A percentile compares a stretch with the other conserved stretches of the same genome.
These are phyloP conservation scores for Metarhizium robertsii DNA, from an alignment of 2,329 filamentous ascomycete species.

Conservation along the genomic window DNA sequence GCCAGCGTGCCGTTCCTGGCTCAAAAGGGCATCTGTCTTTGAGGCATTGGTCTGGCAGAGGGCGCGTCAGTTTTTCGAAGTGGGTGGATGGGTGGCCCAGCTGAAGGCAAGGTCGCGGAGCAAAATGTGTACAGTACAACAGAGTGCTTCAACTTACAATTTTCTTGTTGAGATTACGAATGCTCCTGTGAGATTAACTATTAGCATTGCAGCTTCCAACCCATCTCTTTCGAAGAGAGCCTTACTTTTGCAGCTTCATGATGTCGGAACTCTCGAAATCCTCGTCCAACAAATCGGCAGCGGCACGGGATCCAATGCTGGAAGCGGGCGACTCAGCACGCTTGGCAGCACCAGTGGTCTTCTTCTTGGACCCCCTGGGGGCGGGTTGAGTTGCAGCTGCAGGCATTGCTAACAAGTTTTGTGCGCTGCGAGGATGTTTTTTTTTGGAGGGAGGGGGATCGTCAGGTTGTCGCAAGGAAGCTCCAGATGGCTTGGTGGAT, in stretches of 20 bases:
- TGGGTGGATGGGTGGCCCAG: not conserved
- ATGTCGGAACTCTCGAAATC: slow-evolving; percentile 67
- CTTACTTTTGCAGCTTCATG: slow-evolving; percentile 84
- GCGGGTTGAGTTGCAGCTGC: slow-evolving; percentile 51
- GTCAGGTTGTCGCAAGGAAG: slow-evolving; percentile 2
- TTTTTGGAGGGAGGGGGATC: not conserved
- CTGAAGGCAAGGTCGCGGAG: not conserved
- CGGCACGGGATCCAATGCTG: slow-evolving; percentile 33
- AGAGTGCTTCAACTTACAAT: slow-evolving; percentile 51
- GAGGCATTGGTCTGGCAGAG: slow-evolving; percentile 51
- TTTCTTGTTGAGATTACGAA: slow-evolving; percentile 91
- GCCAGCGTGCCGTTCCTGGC: slow-evolving; percentile 57
- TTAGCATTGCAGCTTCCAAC: not conserved
- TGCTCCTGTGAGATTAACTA: slow-evolving; percentile 47
- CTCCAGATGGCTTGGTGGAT: not conserved
- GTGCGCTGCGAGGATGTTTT: slow-evolving; percentile 4
- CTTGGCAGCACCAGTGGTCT: slow-evolving; percentile 40
- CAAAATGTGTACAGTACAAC: no score
- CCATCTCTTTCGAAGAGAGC: slow-evolving; percentile 4
- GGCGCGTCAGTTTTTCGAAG: slow-evolving; percentile 19
- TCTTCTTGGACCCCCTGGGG: slow-evolving; percentile 62
- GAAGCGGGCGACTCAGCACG: slow-evolving; percentile 48
- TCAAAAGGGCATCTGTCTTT: slow-evolving; percentile 62
- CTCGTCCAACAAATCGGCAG: slow-evolving; percentile 50
- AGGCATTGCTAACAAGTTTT: slow-evolving; percentile 39